Evolutionary conservation across 2,329 filamentous ascomycete genomes (phyloP), one percentile per base, ranked within the genome.

Genomic region (Endoconidiophora laricicola): DNA sequence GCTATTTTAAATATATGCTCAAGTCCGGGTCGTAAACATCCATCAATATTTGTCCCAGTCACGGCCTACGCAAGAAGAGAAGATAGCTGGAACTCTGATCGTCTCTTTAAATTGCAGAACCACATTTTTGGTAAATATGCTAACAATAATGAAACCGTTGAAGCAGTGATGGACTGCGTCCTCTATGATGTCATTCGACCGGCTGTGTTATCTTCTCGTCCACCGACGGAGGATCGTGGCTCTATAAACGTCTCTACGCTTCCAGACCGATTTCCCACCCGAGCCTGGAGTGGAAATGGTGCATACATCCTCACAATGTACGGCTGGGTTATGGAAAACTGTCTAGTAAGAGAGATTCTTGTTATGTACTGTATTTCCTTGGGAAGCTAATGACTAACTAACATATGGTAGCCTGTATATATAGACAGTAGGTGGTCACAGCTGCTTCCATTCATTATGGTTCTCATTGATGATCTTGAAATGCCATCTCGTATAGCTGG

Each of bases 391-490:
- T 24, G 26, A 9, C 20, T 22, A 24, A 24, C 46, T 16, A 43
- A 23, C 23, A 18, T 3, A 20, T 6, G 7, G 16, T 48, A 75
- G 69, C 56, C 60, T 46, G 33, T 58, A 1, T 59, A 70, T 6
- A 62, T 83, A 7, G 63, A 71, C 54, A 60, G 67, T 9, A 65
- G 78, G 57, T 90, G 83, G 81, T 76, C 77, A 2, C 65, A 84
- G 6, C 74, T 82, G 52, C 72, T 80, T 1, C 85, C 85, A 1
- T 77, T 81, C 0, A 65, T 90, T 3, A 68, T 90, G 4, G 75
- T 77, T 0, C 69, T 90, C 3, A 63, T 79, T 24, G 83, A 88
- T 59, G 81, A 86, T 56, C 60, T 70, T 12, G 68, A 74, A 20
- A 68, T 68, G 0, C 55, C 61, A 2, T 66, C 76, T 54, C 78